Percentiles rank a stretch among this genome's conserved stretches.
phyloP scores from a whole-genome alignment of 768 basidiomycete species.

The Porphyrellus cyaneotinctus region DNA sequence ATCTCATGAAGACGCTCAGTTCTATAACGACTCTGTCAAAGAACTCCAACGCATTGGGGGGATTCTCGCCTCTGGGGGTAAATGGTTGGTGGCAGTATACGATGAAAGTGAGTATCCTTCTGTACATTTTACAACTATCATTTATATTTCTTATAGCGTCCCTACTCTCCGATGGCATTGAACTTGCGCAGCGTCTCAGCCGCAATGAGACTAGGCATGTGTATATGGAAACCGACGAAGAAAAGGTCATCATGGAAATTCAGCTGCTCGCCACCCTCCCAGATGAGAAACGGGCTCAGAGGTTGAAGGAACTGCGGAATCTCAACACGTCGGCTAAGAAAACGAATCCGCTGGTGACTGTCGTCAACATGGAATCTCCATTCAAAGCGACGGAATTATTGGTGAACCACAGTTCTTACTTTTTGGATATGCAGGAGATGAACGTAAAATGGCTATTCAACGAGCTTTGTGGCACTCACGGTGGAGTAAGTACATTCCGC shows the following conservation, averaged over 20 bases:
- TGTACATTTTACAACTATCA: neutral
- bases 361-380: neutral
- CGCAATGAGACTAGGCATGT: conserved; percentile 7
- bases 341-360: neutral
- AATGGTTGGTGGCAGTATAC: neutral
- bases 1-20: neutral
- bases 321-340: no score
- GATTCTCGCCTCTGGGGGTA: neutral
- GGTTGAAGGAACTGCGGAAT: neutral
- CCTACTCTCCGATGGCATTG: neutral
- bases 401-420: neutral
- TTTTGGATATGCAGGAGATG: neutral
- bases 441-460: neutral
- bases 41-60: neutral
- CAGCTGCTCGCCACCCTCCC: neutral
- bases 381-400: neutral
- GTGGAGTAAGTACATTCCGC: neutral
- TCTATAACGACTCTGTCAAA: neutral
- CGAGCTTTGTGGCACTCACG: neutral
- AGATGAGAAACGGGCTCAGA: neutral
- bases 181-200: conserved; percentile 8
- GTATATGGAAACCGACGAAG: conserved; percentile 12
- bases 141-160: no score
- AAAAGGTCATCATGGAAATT: conserved; percentile 7
- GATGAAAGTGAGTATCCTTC: neutral